These are phyloP conservation scores for Coemansia sp. DNA, from an alignment of 192 early-diverging fungal species.

Conservation along the genomic window DNA sequence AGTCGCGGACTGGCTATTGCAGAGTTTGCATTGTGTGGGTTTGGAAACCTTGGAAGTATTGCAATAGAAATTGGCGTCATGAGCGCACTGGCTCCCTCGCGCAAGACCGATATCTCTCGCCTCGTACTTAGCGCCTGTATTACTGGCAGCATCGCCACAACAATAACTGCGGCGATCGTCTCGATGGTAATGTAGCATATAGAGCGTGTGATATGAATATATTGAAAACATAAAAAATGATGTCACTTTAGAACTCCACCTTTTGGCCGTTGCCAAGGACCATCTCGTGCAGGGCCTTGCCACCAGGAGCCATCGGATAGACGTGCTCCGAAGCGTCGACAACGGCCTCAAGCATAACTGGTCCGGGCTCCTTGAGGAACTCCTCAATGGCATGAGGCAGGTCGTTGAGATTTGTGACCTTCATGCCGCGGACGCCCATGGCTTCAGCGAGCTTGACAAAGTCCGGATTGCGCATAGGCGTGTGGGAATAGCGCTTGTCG, in stretches of 20 bases:
- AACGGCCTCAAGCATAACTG: constrained; percentile 88
- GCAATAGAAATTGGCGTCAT: constrained; percentile 79
- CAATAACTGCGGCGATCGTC: constrained; percentile 78
- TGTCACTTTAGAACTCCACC: constrained; percentile 24
- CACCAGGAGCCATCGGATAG: constrained; percentile 96
- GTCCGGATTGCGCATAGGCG: constrained; percentile 94
- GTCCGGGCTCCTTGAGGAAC: constrained; percentile 80
- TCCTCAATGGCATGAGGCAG: constrained; percentile 83
- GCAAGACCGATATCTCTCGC: constrained; percentile 67
- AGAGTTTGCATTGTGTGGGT: constrained; percentile 85
- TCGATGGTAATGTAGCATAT: constrained; percentile 58
- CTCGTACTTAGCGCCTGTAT: constrained; percentile 79
- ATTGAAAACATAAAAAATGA: not conserved
- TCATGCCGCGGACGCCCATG: constrained; percentile 88
- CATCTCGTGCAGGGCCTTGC: constrained; percentile 90
- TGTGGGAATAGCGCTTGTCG: constrained; percentile 92
- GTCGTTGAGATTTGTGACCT: constrained; percentile 80
- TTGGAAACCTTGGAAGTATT: constrained; percentile 81
- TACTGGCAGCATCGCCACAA: constrained; percentile 75
- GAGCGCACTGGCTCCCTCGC: constrained; percentile 70
- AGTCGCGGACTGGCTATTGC: constrained; percentile 55
- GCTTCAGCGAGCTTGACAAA: constrained; percentile 97
- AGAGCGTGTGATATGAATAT: not conserved
- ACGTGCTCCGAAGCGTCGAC: constrained; percentile 94
- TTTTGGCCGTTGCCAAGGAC: constrained; percentile 56